phyloP scores from a whole-genome alignment of 495 filamentous ascomycete species.

The Durotheca rogersii region DNA sequence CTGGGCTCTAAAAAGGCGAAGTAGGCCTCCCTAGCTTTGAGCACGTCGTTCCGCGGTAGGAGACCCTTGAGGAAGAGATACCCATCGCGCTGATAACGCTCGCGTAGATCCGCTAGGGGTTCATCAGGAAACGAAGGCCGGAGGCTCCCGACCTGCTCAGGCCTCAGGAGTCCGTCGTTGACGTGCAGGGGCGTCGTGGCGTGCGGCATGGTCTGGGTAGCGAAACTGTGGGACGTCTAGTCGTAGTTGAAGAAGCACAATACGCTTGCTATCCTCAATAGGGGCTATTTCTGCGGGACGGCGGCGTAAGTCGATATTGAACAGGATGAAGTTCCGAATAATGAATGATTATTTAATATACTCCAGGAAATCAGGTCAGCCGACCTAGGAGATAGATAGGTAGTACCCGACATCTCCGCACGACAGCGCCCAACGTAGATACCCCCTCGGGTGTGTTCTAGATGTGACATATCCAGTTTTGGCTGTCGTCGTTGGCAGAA shows the following conservation, averaged over 20 bases:
- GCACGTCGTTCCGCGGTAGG: conserved; percentile 58
- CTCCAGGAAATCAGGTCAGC: too few relatives aligned
- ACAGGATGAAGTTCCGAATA: too few relatives aligned
- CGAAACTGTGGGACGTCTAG: neutral
- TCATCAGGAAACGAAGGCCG: conserved; percentile 31
- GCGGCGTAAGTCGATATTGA: too few relatives aligned
- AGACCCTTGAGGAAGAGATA: conserved; percentile 63
- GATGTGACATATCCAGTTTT: neutral
- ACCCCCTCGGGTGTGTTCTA: too few relatives aligned
- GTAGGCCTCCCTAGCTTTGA: conserved; percentile 55
- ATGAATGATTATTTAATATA: too few relatives aligned
- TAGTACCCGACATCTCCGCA: too few relatives aligned
- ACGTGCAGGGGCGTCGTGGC: conserved; percentile 33
- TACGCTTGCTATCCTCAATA: too few relatives aligned
- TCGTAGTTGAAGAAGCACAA: neutral
- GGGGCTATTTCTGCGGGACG: too few relatives aligned
- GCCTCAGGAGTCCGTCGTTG: conserved; percentile 55
- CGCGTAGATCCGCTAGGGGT: conserved; percentile 49
- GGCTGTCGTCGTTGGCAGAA: conserved; percentile 6
- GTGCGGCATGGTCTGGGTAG: conserved; percentile 10
- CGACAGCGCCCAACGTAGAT: too few relatives aligned
- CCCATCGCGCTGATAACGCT: conserved; percentile 56
- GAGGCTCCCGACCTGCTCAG: conserved; percentile 49
- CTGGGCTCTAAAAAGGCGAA: conserved; percentile 57
- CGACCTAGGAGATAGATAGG: too few relatives aligned